Conservation (phyloP, 2,329 filamentous ascomycete genomes). For the Aaosphaeria arxii region DNA sequence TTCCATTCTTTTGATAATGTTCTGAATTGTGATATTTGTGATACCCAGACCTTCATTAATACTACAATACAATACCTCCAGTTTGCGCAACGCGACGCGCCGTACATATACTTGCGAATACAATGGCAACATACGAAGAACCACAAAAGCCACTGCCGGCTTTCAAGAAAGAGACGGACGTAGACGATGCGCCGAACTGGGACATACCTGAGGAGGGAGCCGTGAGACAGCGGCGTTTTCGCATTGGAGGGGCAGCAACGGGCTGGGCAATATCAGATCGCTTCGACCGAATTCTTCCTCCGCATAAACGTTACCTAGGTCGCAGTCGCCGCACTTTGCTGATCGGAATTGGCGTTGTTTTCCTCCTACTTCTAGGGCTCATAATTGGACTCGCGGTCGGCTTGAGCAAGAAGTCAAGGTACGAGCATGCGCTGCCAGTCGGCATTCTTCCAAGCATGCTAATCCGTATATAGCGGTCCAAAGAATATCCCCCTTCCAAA, state of each 20-base stretch:
- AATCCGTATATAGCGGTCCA: too few relatives aligned
- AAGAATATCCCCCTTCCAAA: constrained; percentile 52
- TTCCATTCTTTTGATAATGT: too few relatives aligned
- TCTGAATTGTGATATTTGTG: too few relatives aligned
- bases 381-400: constrained; percentile 44
- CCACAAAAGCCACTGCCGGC: constrained; percentile 17
- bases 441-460: too few relatives aligned
- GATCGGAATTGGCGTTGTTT: constrained; percentile 25
- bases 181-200: constrained; percentile 5
- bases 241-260: constrained; percentile 11
- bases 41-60: too few relatives aligned
- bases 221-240: constrained; percentile 7
- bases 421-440: background rate
- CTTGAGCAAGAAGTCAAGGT: constrained; percentile 22
- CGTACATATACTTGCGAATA: background rate
- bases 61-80: too few relatives aligned
- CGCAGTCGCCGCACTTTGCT: constrained; percentile 39
- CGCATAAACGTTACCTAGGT: constrained; percentile 38
- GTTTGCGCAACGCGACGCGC: background rate
- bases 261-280: constrained; percentile 24
- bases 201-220: constrained; percentile 11
- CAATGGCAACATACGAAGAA: background rate
- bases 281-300: constrained; percentile 37
- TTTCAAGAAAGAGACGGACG: constrained; percentile 12
- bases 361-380: constrained; percentile 36